phyloP scores from a whole-genome alignment of 345 rosid species.

The Diplotaxis tenuifolia region DNA sequence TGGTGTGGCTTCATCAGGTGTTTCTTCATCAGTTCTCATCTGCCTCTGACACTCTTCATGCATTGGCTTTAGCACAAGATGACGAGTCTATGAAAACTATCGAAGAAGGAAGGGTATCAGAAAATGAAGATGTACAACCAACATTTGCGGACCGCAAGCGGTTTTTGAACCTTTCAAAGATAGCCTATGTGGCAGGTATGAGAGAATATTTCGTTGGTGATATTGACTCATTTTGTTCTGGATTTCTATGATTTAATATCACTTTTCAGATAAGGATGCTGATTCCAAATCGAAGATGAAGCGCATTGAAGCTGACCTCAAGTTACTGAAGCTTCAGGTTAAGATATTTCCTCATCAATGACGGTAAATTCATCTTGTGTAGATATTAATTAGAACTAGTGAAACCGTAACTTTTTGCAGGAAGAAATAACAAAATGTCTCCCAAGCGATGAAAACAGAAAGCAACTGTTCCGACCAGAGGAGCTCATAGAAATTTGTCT shows the following conservation, averaged over 20 bases:
- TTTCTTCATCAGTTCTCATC: constrained; percentile 82
- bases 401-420: constrained; percentile 38
- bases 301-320: constrained; percentile 83
- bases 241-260: background rate
- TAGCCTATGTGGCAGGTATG: constrained; percentile 79
- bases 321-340: constrained; percentile 88
- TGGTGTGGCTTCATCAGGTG: constrained; percentile 85
- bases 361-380: too few relatives aligned
- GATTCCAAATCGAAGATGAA: constrained; percentile 51
- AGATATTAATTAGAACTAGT: background rate
- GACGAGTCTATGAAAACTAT: constrained; percentile 39
- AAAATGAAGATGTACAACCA: constrained; percentile 35
- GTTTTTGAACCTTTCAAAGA: constrained; percentile 78
- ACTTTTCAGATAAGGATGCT: constrained; percentile 40
- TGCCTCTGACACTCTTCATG: constrained; percentile 85
- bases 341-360: background rate
- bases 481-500: constrained; percentile 76
- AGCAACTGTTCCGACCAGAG: constrained; percentile 59
- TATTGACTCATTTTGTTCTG: background rate
- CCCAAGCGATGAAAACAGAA: constrained; percentile 38
- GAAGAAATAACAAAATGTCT: constrained; percentile 60
- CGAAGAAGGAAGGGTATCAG: constrained; percentile 46
- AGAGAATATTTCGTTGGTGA: background rate
- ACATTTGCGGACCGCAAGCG: constrained; percentile 70
- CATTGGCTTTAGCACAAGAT: constrained; percentile 70